Base-by-base conservation (phyloP, 305 asterid species). In the Fraxinus nigra region DNA sequence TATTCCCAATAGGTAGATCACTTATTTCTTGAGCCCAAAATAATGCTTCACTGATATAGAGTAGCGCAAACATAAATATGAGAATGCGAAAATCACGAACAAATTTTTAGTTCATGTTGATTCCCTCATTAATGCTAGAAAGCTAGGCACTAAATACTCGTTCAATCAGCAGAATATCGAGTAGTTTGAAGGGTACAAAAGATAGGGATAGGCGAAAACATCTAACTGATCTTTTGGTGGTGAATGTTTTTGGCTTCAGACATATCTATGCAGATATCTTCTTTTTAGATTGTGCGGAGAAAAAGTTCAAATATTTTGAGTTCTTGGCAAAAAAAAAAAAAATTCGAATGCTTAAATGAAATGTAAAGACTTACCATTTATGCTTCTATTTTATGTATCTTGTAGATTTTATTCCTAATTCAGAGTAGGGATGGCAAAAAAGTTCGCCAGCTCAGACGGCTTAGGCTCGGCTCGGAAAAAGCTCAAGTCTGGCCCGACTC, bases 1-100 rank as follows among this genome's bases (percentile, higher is more conserved):
- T 2, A 89, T 95, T 72, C 95, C 97, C 65, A 84, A 75, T 78
- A 89, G 97, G 98, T 95, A 89, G 32, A 51, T 78, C 75, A 61
- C 79, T 72, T 13, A 7, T 61, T 81, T 74, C 10, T 78, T n/a
- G 7, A 24, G 30, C 61, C 4, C 20, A 18, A 69, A 38, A 54
- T 73, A 33, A 18, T 9, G 18, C 69, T 32, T 16, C 70, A 13
- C 18, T 69, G 24, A 0, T 30, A 8, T 43, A 75, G 61, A 14
- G 37, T 11, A 48, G 20, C 7, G 59, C 59, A 14, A 14, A 48
- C 7, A 14, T 13, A 14, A 48, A 16, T 13, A 4, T 48, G 22
- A 14, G 61, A 16, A 16, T 16, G 7, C 7, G 18, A 48, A 48
- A 48, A 14, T 48, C 61, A 14, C 7, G 7, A 48, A 48, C 61